phyloP scores from a whole-genome alignment of 1,284 basidiomycete species.

The Cerioporus squamosus region DNA sequence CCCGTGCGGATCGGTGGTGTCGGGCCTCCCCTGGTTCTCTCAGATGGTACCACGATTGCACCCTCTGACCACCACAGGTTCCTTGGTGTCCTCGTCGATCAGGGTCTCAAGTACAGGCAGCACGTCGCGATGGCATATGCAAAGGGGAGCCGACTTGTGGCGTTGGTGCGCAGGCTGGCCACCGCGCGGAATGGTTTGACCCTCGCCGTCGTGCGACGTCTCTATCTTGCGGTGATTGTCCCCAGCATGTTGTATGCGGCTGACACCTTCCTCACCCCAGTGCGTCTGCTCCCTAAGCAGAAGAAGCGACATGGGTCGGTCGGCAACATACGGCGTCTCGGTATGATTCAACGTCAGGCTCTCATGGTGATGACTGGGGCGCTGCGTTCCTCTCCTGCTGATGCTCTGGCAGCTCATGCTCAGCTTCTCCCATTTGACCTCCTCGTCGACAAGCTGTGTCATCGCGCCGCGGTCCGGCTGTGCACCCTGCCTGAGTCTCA shows the following conservation, averaged over 20 bases:
- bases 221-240: conserved; percentile 35
- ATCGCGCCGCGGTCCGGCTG: too few relatives aligned
- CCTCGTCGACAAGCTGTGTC: too few relatives aligned
- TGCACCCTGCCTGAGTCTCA: too few relatives aligned
- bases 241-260: conserved; percentile 41
- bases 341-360: conserved; percentile 37
- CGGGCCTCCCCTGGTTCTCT: conserved; percentile 11
- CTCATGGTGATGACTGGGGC: conserved; percentile 39
- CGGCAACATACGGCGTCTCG: conserved; percentile 17
- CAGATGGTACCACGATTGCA: conserved; percentile 8
- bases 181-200: conserved; percentile 3
- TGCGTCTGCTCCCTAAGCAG: conserved; percentile 13
- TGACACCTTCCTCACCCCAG: conserved; percentile 38
- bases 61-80: conserved; percentile 32
- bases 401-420: conserved; percentile 4
- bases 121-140: conserved; percentile 34
- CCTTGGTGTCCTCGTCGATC: conserved; percentile 42
- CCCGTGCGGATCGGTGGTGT: too few relatives aligned
- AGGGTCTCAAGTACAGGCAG: conserved; percentile 35
- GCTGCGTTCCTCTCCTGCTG: conserved; percentile 35
- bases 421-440: too few relatives aligned
- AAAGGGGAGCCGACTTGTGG: conserved; percentile 34
- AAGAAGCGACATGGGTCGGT: conserved; percentile 19
- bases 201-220: background rate
- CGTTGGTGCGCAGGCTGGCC: conserved; percentile 29